phyloP scores from a whole-genome alignment of 805 yeast species.

The Pichia exigua region DNA sequence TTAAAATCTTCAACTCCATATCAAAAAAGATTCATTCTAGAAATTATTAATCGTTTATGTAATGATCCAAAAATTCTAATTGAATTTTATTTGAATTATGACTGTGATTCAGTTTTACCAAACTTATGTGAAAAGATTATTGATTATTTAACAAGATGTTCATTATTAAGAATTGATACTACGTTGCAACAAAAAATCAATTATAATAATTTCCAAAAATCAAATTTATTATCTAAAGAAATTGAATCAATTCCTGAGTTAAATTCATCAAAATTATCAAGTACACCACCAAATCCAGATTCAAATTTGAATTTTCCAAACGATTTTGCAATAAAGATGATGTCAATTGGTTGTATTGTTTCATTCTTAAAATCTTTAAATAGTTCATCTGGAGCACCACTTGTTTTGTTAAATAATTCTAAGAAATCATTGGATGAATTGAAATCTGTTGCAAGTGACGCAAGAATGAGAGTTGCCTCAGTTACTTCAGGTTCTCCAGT shows the following conservation, averaged over 20 bases:
- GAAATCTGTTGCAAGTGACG: conserved; percentile 4
- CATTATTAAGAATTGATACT: conserved; percentile 64
- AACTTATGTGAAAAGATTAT: conserved; percentile 80
- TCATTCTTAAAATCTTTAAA: conserved; percentile 74
- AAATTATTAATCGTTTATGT: conserved; percentile 74
- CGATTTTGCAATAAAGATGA: conserved; percentile 78
- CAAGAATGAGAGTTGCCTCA: conserved; percentile 15
- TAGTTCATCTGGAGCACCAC: conserved; percentile 72
- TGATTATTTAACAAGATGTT: conserved; percentile 65
- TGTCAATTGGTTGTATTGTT: conserved; percentile 71
- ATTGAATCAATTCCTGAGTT: conserved; percentile 53
- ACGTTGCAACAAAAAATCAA: conserved; percentile 58
- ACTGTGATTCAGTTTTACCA: conserved; percentile 76
- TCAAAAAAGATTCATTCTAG: conserved; percentile 81
- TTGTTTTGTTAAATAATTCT: conserved; percentile 2
- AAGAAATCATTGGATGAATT: conserved; percentile 3
- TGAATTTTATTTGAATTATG: conserved; percentile 91
- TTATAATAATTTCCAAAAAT: conserved; percentile 38
- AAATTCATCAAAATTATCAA: conserved; percentile 57
- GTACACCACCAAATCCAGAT: conserved; percentile 49
- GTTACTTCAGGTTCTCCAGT: conserved; percentile 20
- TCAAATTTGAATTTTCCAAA: conserved; percentile 51
- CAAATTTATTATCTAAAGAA: conserved; percentile 45
- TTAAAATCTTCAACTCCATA: conserved; percentile 86
- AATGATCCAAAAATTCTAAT: conserved; percentile 85